Conservation (phyloP, 2,329 filamentous ascomycete species). For the Fusarium sacchari region DNA sequence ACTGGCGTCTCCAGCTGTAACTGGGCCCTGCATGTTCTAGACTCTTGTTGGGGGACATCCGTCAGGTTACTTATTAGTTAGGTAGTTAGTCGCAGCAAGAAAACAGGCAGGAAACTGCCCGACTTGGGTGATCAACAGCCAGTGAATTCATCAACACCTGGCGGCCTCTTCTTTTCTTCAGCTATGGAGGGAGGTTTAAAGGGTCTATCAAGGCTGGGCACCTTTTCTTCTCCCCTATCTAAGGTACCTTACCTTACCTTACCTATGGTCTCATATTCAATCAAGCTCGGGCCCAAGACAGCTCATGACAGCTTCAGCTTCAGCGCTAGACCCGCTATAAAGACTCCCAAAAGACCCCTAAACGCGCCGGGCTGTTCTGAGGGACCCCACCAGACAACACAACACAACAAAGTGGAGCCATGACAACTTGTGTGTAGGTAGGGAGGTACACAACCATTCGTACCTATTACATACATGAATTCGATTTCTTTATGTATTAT, state of each 20-base stretch:
- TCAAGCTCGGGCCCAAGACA: slow-evolving; percentile 4
- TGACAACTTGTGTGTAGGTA: slow-evolving; percentile 2
- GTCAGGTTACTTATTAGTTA: no score
- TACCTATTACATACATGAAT: background rate
- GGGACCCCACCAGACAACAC: slow-evolving; percentile 21
- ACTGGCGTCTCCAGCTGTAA: slow-evolving; percentile 5
- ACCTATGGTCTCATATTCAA: background rate
- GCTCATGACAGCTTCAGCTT: slow-evolving; percentile 26
- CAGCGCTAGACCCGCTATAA: slow-evolving; percentile 10
- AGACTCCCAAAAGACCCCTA: slow-evolving; percentile 5
- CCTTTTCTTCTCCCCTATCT: background rate
- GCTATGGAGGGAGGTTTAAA: no score
- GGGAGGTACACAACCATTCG: background rate
- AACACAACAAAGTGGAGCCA: background rate
- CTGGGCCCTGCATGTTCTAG: slow-evolving; percentile 33
- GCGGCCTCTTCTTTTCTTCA: background rate
- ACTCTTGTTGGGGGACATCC: no score
- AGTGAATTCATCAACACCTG: background rate
- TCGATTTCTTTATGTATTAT: background rate
- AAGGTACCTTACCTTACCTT: no score
- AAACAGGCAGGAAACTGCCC: background rate
- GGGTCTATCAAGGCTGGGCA: background rate
- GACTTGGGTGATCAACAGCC: background rate
- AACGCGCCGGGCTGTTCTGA: background rate
- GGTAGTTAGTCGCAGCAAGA: background rate